Percentiles rank a stretch among this genome's conserved stretches.
Conservation (phyloP, 192 early-diverging fungal genomes). For the Backusella australiensis region DNA sequence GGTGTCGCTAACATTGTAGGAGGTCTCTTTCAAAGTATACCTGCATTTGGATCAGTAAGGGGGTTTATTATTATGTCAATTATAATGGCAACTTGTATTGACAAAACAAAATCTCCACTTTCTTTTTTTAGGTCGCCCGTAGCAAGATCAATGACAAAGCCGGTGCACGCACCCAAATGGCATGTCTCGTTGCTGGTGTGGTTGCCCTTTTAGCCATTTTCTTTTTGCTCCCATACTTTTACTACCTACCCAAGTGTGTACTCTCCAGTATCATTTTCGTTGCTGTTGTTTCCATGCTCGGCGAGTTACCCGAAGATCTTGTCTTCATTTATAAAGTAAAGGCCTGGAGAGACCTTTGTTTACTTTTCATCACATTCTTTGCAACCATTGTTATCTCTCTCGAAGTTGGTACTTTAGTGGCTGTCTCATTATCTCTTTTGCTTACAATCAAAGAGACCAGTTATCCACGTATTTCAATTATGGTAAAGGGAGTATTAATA, state of each 20-base stretch:
- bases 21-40: constrained; percentile 61
- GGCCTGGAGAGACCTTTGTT: constrained; percentile 80
- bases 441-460: constrained; percentile 93
- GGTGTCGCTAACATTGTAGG: constrained; percentile 87
- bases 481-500: constrained; percentile 41
- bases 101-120: background rate
- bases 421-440: constrained; percentile 83
- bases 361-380: constrained; percentile 86
- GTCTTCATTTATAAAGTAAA: constrained; percentile 75
- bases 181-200: constrained; percentile 76
- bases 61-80: background rate
- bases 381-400: constrained; percentile 89
- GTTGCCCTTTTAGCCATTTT: constrained; percentile 80
- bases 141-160: constrained; percentile 93
- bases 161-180: constrained; percentile 87
- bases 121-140: constrained; percentile 64
- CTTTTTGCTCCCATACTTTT: constrained; percentile 69
- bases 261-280: constrained; percentile 77
- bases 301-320: constrained; percentile 73
- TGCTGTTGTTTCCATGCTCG: constrained; percentile 77
- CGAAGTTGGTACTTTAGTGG: constrained; percentile 90
- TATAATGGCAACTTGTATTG: background rate
- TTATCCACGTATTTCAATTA: constrained; percentile 74
- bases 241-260: constrained; percentile 38
- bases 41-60: constrained; percentile 38